A percentile compares a stretch with the other conserved stretches of the same genome.
Evolutionary conservation across 257 asterid species (phyloP).

Genomic region (Haberlea rhodopensis): DNA sequence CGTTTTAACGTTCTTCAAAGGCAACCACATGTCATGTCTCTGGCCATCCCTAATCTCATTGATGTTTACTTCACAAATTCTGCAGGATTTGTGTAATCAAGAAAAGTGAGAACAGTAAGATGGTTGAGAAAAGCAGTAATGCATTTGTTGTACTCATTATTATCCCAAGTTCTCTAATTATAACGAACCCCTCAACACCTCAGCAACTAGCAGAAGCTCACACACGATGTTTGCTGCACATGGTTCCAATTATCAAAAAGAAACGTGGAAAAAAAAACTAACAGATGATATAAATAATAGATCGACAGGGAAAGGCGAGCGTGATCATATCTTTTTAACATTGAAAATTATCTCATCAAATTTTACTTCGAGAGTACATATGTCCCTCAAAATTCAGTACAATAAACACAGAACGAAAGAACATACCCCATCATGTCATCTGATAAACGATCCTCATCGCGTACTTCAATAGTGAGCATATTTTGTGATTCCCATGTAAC

Average conservation of each 20-base stretch:
- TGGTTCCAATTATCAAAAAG: slow-evolving; percentile 1
- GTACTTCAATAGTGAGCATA: slow-evolving; percentile 63
- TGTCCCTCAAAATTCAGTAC: too few species aligned
- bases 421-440: slow-evolving; percentile 91
- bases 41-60: slow-evolving; percentile 68
- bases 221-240: background rate
- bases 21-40: slow-evolving; percentile 86
- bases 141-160: too few species aligned
- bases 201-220: background rate
- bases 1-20: slow-evolving; percentile 76
- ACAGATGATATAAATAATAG: background rate
- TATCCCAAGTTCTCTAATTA: too few species aligned
- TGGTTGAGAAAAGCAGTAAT: too few species aligned
- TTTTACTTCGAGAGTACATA: too few species aligned
- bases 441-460: slow-evolving; percentile 74
- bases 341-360: too few species aligned
- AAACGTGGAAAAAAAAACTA: background rate
- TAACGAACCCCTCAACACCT: background rate
- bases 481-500: slow-evolving; percentile 79
- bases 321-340: too few species aligned
- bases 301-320: background rate
- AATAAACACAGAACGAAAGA: slow-evolving; percentile 22
- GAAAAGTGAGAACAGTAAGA: background rate
- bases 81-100: slow-evolving; percentile 36
- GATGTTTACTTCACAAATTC: slow-evolving; percentile 67